Evolutionary conservation across 768 basidiomycete species (phyloP).

Genomic region (Hypsizygus marmoreus): DNA sequence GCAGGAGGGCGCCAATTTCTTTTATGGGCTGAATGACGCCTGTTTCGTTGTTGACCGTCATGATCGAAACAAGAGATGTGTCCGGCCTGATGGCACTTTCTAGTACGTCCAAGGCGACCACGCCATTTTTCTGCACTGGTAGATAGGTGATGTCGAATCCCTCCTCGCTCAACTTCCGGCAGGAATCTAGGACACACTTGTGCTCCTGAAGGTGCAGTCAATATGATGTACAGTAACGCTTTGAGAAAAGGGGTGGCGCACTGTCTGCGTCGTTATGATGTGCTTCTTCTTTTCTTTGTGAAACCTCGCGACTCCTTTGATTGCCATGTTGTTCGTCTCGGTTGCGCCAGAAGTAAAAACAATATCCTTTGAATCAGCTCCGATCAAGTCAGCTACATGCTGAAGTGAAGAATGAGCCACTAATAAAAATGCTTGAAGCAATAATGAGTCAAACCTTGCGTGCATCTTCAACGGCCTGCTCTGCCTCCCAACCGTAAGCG

Average conservation of each 20-base stretch:
- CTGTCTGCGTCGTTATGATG: conserved; percentile 93
- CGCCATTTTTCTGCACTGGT: conserved; percentile 86
- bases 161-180: conserved; percentile 92
- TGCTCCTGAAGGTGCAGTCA: conserved; percentile 68
- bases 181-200: conserved; percentile 98
- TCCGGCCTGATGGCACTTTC: conserved; percentile 90
- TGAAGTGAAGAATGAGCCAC: conserved; percentile 30
- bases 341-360: conserved; percentile 98
- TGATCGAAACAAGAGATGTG: conserved; percentile 93
- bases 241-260: conserved; percentile 42
- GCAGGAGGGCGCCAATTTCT: conserved; percentile 86
- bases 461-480: conserved; percentile 90
- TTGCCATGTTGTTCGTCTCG: conserved; percentile 95
- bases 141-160: conserved; percentile 98
- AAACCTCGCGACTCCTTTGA: conserved; percentile 96
- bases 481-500: conserved; percentile 99
- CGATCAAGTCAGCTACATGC: conserved; percentile 91
- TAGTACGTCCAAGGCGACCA: conserved; percentile 76
- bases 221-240: not conserved
- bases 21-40: conserved; percentile 97
- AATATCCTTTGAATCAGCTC: conserved; percentile 93
- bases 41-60: conserved; percentile 99
- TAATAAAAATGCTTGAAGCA: not conserved
- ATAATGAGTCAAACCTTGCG: conserved; percentile 57
- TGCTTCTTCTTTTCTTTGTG: conserved; percentile 92